Conservation (phyloP, 208 protist genomes). For the Wallacemonas collosoma region DNA sequence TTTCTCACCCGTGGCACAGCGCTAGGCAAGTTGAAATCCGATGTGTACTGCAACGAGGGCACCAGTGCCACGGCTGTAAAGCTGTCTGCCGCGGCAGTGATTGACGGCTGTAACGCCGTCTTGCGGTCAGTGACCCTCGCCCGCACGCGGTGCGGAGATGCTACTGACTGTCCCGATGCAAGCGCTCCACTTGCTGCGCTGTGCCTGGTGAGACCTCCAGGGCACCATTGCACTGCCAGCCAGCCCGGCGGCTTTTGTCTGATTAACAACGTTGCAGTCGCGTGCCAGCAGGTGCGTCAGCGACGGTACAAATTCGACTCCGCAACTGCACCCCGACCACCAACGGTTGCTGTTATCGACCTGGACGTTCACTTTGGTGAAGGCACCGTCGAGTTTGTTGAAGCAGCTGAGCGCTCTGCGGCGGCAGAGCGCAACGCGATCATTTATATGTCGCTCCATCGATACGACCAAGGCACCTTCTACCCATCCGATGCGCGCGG, state of each 20-base stretch:
- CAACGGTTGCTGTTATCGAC: conserved; percentile 81
- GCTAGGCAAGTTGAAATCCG: conserved; percentile 49
- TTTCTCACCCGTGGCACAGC: conserved; percentile 56
- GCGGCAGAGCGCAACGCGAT: conserved; percentile 26
- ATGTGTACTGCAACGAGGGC: conserved; percentile 79
- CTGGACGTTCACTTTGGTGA: conserved; percentile 94
- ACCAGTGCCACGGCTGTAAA: conserved; percentile 59
- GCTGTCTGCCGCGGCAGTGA: conserved; percentile 62
- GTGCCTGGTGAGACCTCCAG: conserved; percentile 89
- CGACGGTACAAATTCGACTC: conserved; percentile 15
- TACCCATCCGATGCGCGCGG: conserved; percentile 56
- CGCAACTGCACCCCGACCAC: conserved; percentile 17
- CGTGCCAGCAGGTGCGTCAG: conserved; percentile 45
- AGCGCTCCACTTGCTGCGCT: conserved; percentile 49
- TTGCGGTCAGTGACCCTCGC: conserved; percentile 20
- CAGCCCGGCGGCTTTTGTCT: conserved; percentile 87
- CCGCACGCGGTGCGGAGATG: not conserved
- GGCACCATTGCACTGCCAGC: conserved; percentile 82
- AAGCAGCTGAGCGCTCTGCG: conserved; percentile 26
- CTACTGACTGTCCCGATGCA: not conserved
- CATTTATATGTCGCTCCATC: conserved; percentile 88
- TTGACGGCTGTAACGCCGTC: conserved; percentile 54
- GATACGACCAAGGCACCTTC: conserved; percentile 68
- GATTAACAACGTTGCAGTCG: conserved; percentile 90
- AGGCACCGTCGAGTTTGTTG: conserved; percentile 90